Base-by-base conservation (phyloP, 306 rosid genomes). In the Cercis canadensis region DNA sequence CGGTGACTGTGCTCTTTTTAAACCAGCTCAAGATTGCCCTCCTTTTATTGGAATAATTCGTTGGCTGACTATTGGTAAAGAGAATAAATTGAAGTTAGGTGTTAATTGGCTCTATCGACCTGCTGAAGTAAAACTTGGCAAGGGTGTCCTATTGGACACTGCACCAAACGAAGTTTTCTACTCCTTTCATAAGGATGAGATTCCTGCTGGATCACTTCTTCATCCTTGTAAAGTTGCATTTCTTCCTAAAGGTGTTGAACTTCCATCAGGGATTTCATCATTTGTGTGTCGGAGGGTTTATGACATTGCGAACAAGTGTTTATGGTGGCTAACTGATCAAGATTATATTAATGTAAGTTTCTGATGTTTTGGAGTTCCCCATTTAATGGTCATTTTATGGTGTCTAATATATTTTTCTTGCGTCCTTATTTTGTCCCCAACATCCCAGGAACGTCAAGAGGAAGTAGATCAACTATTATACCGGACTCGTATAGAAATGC, bases 161-260 rank as follows among this genome's bases (percentile, higher is more conserved):
- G 80, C 83, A 52, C 97, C 91, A 11, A 92, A 92, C 90, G 97
- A 92, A 77, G 65, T 92, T 57, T 89, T 92, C 78, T 92, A 87
- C 83, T 84, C 97, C 82, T 89, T 92, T 84, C 97, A 89, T 60
- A 85, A 81, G 96, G 92, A 86, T 85, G 96, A 82, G 83, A 87
- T 89, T 74, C 85, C 82, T 80, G 93, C 86, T 77, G 90, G 80
- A 72, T 89, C 87, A 13, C 65, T 92, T 73, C 88, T 92, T 62
- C 97, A 92, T 84, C 96, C 93, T 67, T 92, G 96, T 82, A 92
- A 87, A 92, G 97, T 92, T 47, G 86, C 96, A 78, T 92, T 92
- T 63, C 96, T 92, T 73, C 89, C 88, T 18, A 87, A 89, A 71
- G 93, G 86, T 49, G 86, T 76, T 73, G 87, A 82, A 77, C 90